Evolutionary conservation across 371 early-diverging fungal species (phyloP).

Genomic region (Mortierella sp.): DNA sequence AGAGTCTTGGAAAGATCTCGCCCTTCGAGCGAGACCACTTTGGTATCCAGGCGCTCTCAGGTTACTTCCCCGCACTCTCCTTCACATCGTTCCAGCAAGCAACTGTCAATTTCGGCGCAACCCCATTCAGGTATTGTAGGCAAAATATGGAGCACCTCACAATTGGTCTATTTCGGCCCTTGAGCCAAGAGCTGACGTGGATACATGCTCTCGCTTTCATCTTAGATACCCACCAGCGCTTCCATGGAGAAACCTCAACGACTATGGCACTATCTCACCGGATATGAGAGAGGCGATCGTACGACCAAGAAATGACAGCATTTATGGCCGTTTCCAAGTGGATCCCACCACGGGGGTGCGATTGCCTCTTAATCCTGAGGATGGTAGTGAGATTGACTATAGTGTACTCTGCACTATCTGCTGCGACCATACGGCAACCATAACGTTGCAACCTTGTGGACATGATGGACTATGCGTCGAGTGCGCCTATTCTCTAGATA

Average conservation of each 20-base stretch:
- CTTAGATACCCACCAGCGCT: conserved; percentile 45
- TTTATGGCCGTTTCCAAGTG: conserved; percentile 30
- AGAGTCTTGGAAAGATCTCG: conserved; percentile 20
- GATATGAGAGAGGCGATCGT: conserved; percentile 35
- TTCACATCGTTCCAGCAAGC: conserved; percentile 50
- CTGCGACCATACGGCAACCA: conserved; percentile 52
- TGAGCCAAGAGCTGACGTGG: too few relatives aligned
- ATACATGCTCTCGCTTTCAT: neutral
- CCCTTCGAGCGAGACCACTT: conserved; percentile 38
- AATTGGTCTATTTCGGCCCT: too few relatives aligned
- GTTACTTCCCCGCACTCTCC: conserved; percentile 47
- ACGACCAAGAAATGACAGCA: conserved; percentile 34
- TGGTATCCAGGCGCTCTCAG: conserved; percentile 29
- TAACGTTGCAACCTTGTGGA: conserved; percentile 52
- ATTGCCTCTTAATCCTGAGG: conserved; percentile 34
- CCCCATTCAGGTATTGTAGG: conserved; percentile 37
- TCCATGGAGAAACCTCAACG: conserved; percentile 51
- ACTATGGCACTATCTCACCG: conserved; percentile 22
- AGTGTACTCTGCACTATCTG: conserved; percentile 47
- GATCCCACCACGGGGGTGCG: conserved; percentile 45
- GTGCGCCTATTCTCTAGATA: conserved; percentile 49
- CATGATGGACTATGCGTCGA: conserved; percentile 51
- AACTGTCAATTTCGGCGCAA: conserved; percentile 48
- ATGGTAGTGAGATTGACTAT: conserved; percentile 39
- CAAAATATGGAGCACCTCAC: too few relatives aligned